Evolutionary conservation across 176 grass and related monocot genomes (phyloP).

Genomic region (Triticum urartu): DNA sequence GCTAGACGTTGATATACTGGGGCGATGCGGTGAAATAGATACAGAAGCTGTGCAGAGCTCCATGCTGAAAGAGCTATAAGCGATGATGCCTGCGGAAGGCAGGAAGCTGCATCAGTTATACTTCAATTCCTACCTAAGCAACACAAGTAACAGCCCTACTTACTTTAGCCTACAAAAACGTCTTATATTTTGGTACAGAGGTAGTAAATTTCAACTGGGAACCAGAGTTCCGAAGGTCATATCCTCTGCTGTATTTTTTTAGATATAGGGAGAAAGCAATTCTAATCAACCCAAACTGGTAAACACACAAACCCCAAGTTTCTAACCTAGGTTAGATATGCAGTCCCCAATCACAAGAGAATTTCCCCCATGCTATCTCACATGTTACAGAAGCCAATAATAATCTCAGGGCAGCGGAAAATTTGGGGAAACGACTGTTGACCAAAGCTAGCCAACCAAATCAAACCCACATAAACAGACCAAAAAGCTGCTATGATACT

Average conservation of each 20-base stretch:
- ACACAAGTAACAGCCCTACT: not conserved
- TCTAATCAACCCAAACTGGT: not conserved
- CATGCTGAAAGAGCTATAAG: constrained; percentile 36
- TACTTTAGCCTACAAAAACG: too few species aligned
- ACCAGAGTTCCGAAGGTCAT: not conserved
- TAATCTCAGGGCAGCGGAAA: not conserved
- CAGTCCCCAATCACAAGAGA: not conserved
- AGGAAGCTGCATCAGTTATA: constrained; percentile 10
- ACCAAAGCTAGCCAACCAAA: not conserved
- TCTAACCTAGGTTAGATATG: not conserved
- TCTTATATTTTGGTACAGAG: too few species aligned
- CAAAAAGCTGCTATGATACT: not conserved
- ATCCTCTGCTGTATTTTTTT: not conserved
- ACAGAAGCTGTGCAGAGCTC: constrained; percentile 65
- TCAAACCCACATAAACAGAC: not conserved
- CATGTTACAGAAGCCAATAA: not conserved
- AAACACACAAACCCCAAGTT: not conserved
- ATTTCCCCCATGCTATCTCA: not conserved
- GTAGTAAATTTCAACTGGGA: not conserved
- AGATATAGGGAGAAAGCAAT: not conserved
- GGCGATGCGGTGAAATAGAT: constrained; percentile 32
- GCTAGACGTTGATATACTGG: not conserved
- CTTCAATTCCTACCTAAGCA: not conserved
- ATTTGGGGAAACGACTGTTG: not conserved
- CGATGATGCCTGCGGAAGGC: not conserved